phyloP scores from a whole-genome alignment of 176 grass and related monocot genomes.

The Hordeum marinum region DNA sequence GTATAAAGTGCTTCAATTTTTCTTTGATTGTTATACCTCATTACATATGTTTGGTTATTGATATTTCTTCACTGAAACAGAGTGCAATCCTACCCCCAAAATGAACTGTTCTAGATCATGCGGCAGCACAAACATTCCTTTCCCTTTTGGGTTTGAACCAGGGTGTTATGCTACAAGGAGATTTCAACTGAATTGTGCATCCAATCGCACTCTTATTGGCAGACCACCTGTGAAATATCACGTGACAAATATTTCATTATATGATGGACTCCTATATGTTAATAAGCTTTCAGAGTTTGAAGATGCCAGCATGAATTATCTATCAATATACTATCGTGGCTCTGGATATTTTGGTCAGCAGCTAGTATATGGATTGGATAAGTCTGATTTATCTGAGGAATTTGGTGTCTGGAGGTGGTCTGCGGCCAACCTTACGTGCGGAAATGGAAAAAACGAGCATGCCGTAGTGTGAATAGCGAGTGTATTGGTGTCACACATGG shows the following conservation, averaged over 20 bases:
- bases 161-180: constrained; percentile 25
- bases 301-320: constrained; percentile 7
- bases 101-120: constrained; percentile 33
- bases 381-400: constrained; percentile 18
- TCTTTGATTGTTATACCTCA: background rate
- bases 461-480: constrained; percentile 24
- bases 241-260: constrained; percentile 34
- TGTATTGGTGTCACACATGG: constrained; percentile 26
- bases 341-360: constrained; percentile 37
- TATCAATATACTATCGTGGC: constrained; percentile 30
- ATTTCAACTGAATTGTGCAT: constrained; percentile 29
- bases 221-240: constrained; percentile 31
- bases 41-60: background rate
- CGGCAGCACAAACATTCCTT: constrained; percentile 35
- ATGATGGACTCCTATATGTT: constrained; percentile 28
- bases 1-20: background rate
- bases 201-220: constrained; percentile 24
- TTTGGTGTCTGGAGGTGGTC: constrained; percentile 27
- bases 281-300: constrained; percentile 26
- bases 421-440: constrained; percentile 14
- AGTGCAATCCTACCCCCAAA: background rate
- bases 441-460: constrained; percentile 16
- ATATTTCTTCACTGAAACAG: constrained; percentile 22
- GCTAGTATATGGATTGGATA: constrained; percentile 28
- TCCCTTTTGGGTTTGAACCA: constrained; percentile 34